Evolutionary conservation across 768 basidiomycete genomes (phyloP), one percentile per base, ranked within the genome.

Genomic region (Rhizopogon vinicolor): DNA sequence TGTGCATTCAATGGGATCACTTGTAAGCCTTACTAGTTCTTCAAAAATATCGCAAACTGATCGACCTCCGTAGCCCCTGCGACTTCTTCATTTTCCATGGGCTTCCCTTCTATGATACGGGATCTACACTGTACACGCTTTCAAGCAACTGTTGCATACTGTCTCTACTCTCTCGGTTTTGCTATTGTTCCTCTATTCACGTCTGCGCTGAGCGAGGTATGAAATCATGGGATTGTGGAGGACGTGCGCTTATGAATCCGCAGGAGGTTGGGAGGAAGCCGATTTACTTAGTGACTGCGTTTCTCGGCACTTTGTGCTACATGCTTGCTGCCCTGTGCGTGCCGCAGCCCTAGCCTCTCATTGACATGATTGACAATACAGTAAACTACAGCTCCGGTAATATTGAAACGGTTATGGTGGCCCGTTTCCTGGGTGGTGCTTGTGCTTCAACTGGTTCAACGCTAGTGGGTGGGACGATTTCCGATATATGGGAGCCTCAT

Each of bases 381-480:
- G 14, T 6, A 14, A n/a, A 28, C 46, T 35, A 1, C 55, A 75
- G 75, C 44, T 65, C 75, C 3, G 59, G 67, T 48, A 75, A 76
- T 44, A 74, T 89, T 3, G 75, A 82, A 52, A 81, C 80, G 0
- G 81, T 88, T 6, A 76, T 86, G 22, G 57, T 85, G 39, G 82
- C 77, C 0, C 78, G 87, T 18, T 80, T 87, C 56, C 64, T 89
- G 2, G 80, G 81, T 51, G 87, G 86, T 7, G 79, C 77, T 0
- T 83, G 81, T 62, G 86, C 81, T 0, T 86, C 86, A 1, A 86
- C 85, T 0, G 82, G 82, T 31, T 75, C 85, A 0, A 83, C 84
- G 0, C 82, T 88, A 79, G 87, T 87, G 14, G 85, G 84, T 9
- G 86, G 87, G 25, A 85, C 84, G 0, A 78, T 86, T 22, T 79